These are phyloP conservation scores for Saitozyma sp. DNA, from an alignment of 768 basidiomycete species.

Conservation along the genomic window DNA sequence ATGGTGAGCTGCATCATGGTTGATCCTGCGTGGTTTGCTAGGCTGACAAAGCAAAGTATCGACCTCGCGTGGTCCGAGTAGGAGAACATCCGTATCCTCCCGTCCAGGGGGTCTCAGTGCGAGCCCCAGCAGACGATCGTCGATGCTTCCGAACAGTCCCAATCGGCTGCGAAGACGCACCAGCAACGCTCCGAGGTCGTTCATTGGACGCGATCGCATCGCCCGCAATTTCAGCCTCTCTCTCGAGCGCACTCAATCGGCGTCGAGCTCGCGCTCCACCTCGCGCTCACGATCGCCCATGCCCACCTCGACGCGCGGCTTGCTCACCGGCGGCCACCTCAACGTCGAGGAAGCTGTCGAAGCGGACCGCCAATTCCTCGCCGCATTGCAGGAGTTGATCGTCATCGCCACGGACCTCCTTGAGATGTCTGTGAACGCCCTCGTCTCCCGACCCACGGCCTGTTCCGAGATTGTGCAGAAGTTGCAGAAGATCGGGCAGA, in stretches of 20 bases:
- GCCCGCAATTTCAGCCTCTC: slow-evolving; percentile 30
- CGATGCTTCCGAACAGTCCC: slow-evolving; percentile 39
- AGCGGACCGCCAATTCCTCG: slow-evolving; percentile 62
- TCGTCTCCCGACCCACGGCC: slow-evolving; percentile 79
- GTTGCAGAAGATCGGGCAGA: slow-evolving; percentile 85
- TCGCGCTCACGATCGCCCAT: slow-evolving; percentile 93
- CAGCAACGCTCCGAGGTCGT: slow-evolving; percentile 36
- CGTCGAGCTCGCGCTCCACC: slow-evolving; percentile 74
- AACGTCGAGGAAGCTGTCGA: slow-evolving; percentile 18
- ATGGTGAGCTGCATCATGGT: slow-evolving; percentile 17
- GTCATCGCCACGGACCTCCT: slow-evolving; percentile 87
- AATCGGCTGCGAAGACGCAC: slow-evolving; percentile 30
- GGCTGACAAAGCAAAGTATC: slow-evolving; percentile 18
- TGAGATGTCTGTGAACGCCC: slow-evolving; percentile 82
- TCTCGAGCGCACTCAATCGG: slow-evolving; percentile 34
- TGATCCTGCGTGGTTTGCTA: background rate
- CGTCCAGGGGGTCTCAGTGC: slow-evolving; percentile 10
- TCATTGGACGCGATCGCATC: slow-evolving; percentile 44
- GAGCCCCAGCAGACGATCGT: slow-evolving; percentile 26
- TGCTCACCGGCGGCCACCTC: slow-evolving; percentile 7
- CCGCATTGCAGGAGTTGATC: slow-evolving; percentile 86
- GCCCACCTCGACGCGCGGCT: slow-evolving; percentile 63
- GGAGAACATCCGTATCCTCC: slow-evolving; percentile 47
- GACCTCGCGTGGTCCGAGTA: slow-evolving; percentile 36
- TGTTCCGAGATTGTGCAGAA: slow-evolving; percentile 85